Conservation (phyloP, 1,139 yeast species). For the Kazachstania sp. region DNA sequence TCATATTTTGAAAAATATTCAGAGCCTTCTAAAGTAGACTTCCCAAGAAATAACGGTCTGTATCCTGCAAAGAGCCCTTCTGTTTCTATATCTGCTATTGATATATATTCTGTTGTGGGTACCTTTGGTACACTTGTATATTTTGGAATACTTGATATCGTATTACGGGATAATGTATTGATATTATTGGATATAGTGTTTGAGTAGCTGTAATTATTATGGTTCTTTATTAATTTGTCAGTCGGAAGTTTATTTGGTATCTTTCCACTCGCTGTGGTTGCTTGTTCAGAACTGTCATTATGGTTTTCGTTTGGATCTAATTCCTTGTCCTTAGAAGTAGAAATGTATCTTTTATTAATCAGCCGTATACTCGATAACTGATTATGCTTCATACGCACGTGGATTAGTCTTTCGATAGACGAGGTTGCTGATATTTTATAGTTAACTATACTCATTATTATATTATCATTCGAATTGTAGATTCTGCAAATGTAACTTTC, state of each 20-base stretch:
- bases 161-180: background rate
- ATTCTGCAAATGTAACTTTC: no score
- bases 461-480: no score
- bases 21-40: slow-evolving; percentile 19
- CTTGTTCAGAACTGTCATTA: background rate
- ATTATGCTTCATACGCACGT: background rate
- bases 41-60: slow-evolving; percentile 31
- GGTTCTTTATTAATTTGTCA: background rate
- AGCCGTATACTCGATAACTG: background rate
- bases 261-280: background rate
- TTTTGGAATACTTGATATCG: background rate
- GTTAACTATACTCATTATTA: no score
- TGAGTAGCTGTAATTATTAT: no score
- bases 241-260: background rate
- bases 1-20: slow-evolving; percentile 4
- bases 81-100: slow-evolving; percentile 21
- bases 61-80: slow-evolving; percentile 33
- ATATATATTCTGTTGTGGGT: slow-evolving; percentile 25
- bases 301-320: background rate
- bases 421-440: background rate
- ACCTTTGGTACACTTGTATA: slow-evolving; percentile 23
- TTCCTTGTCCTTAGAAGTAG: slow-evolving; percentile 4
- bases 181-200: no score
- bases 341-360: slow-evolving; percentile 5
- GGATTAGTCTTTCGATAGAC: background rate